Evolutionary conservation across 495 filamentous ascomycete genomes (phyloP).

Genomic region (Cenococcum geophilum): DNA sequence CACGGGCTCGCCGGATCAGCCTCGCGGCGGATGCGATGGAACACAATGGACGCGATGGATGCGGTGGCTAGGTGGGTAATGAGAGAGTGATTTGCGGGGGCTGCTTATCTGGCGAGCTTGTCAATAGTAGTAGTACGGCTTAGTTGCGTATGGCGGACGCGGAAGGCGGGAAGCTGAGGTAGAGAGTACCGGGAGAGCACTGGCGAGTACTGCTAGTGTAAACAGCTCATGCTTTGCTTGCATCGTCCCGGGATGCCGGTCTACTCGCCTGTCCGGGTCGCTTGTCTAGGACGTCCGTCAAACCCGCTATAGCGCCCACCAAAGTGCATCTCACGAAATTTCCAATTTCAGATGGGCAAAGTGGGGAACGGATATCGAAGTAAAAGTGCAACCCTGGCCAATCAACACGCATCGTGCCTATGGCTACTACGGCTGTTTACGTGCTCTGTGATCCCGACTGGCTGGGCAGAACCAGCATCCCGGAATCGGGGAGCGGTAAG

Average conservation of each 20-base stretch:
- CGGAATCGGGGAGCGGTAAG: conserved; percentile 9
- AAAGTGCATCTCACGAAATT: too few relatives aligned
- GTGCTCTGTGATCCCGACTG: conserved; percentile 12
- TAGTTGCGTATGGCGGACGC: background rate
- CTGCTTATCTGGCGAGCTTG: conserved; percentile 20
- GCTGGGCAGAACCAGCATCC: conserved; percentile 13
- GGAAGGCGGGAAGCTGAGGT: conserved; percentile 4
- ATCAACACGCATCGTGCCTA: background rate
- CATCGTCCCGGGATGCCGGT: conserved; percentile 8
- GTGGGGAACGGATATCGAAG: background rate
- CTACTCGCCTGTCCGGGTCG: conserved; percentile 3
- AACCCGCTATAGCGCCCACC: too few relatives aligned
- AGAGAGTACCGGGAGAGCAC: background rate
- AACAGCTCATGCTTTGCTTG: background rate
- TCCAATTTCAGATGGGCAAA: background rate
- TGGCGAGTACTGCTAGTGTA: background rate
- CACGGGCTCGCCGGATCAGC: conserved; percentile 23
- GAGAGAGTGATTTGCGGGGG: conserved; percentile 13
- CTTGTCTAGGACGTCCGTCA: too few relatives aligned
- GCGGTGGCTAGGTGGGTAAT: conserved; percentile 3
- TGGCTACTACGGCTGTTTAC: background rate
- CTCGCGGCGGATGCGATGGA: background rate
- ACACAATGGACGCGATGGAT: too few relatives aligned
- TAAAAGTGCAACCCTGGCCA: background rate
- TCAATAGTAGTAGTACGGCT: background rate